phyloP scores from a whole-genome alignment of 306 rosid genomes.

The Acacia acuminata region DNA sequence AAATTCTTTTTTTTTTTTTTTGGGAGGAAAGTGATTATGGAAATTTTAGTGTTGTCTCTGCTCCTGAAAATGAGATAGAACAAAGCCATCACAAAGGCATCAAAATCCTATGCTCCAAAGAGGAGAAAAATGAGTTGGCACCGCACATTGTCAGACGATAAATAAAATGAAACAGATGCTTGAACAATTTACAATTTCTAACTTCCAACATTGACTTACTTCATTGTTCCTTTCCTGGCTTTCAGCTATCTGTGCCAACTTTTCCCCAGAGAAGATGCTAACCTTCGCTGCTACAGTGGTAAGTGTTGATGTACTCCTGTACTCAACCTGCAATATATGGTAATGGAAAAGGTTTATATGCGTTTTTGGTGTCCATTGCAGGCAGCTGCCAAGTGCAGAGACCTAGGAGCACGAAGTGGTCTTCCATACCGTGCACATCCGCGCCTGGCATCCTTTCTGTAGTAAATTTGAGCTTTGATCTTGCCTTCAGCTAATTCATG shows the following conservation, averaged over 20 bases:
- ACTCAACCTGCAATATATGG: conserved; percentile 1
- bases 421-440: conserved; percentile 77
- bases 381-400: conserved; percentile 91
- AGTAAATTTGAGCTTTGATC: conserved; percentile 11
- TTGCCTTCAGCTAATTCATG: background rate
- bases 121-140: background rate
- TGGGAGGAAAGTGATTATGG: background rate
- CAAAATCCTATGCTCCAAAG: background rate
- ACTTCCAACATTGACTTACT: background rate
- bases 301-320: conserved; percentile 34
- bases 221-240: background rate
- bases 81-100: too few species aligned
- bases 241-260: conserved; percentile 76
- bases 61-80: background rate
- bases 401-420: conserved; percentile 82
- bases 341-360: conserved; percentile 7
- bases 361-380: conserved; percentile 40
- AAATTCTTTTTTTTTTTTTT: background rate
- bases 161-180: background rate
- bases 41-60: background rate
- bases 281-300: conserved; percentile 87
- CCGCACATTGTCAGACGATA: background rate
- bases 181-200: background rate
- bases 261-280: conserved; percentile 80
- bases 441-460: conserved; percentile 54